Evolutionary conservation across 2,329 filamentous ascomycete species (phyloP), one percentile per base, ranked within the genome.

Genomic region (Aspergillus neotritici): DNA sequence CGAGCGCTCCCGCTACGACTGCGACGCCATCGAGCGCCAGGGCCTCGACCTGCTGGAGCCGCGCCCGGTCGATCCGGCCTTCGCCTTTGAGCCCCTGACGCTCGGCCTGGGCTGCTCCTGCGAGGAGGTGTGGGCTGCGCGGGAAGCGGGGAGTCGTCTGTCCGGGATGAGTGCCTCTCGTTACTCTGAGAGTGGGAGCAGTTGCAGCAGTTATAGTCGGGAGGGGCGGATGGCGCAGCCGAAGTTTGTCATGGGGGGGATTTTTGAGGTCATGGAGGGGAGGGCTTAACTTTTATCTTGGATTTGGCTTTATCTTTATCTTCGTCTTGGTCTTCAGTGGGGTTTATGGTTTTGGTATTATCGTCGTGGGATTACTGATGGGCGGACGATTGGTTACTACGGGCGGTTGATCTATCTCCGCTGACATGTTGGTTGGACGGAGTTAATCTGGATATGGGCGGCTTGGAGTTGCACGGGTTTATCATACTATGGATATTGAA

Each of bases 221-320:
- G 21, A 40, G 10, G 46, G 46, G 11, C 43, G 46, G 17, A 17
- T 46, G 5, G 49, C 48, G 31, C 60, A 60, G 48, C 66, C 66
- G 13, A 54, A 60, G 13, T 68, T 67, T 48, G 68, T 72, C 16
- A 67, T 73, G 63, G 69, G 69, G 12, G 70, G 70, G 7, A 73
- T 73, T 29, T 67, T 70, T 43, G 70, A 72, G 54, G 67, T 72
- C 28, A 66, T 73, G 67, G 70, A 72, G 46, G 67, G 65, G 10
- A 49, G 52, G 15, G 62, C 60, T 37, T 70, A 42, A 55, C 25
- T 15, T 48, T 43, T 16, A 32, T 4, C 35, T 34, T 41, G 25
- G 37, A n/a, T 31, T 39, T 28, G 33, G 9, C 11, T 35, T 9
- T 16, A n/a, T 21, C 29, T n/a, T 34, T 34, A n/a, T n/a, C 30